A percentile compares a stretch with the other conserved stretches of the same genome.
These are phyloP conservation scores for Boletales sp. DNA, from an alignment of 768 basidiomycete species.

Conservation along the genomic window DNA sequence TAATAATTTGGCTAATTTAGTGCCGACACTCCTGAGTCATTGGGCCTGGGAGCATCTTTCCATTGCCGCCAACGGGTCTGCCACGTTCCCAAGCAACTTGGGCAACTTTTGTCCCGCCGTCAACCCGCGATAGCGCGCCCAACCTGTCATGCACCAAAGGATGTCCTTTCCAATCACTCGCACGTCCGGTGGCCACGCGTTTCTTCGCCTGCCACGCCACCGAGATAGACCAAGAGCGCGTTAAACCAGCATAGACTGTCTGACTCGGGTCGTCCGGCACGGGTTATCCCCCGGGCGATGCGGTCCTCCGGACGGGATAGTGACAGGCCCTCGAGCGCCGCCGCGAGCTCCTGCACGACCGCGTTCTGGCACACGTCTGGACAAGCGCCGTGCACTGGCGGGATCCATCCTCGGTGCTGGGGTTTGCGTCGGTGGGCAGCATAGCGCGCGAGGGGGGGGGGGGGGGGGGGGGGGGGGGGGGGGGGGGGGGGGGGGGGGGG, in stretches of 20 bases:
- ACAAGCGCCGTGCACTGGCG: slow-evolving; percentile 38
- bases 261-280: slow-evolving; percentile 79
- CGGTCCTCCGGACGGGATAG: slow-evolving; percentile 76
- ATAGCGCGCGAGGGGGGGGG: slow-evolving; percentile 53
- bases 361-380: slow-evolving; percentile 55
- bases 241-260: slow-evolving; percentile 94
- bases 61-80: slow-evolving; percentile 74
- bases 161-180: slow-evolving; percentile 93
- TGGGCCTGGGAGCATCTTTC: too few relatives aligned
- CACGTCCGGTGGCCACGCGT: slow-evolving; percentile 74
- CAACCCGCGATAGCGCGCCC: background rate
- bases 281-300: slow-evolving; percentile 77
- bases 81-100: slow-evolving; percentile 84
- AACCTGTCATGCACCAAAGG: slow-evolving; percentile 47
- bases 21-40: too few relatives aligned
- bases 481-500: too few relatives aligned
- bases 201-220: slow-evolving; percentile 54
- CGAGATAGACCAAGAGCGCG: slow-evolving; percentile 80
- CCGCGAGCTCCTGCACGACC: slow-evolving; percentile 44
- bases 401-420: slow-evolving; percentile 7
- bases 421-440: slow-evolving; percentile 20
- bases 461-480: too few relatives aligned
- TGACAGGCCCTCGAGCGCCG: slow-evolving; percentile 67
- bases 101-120: slow-evolving; percentile 72
- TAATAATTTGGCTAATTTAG: too few relatives aligned